Conservation (phyloP, 192 early-diverging fungal species). For the Dispira simplex region DNA sequence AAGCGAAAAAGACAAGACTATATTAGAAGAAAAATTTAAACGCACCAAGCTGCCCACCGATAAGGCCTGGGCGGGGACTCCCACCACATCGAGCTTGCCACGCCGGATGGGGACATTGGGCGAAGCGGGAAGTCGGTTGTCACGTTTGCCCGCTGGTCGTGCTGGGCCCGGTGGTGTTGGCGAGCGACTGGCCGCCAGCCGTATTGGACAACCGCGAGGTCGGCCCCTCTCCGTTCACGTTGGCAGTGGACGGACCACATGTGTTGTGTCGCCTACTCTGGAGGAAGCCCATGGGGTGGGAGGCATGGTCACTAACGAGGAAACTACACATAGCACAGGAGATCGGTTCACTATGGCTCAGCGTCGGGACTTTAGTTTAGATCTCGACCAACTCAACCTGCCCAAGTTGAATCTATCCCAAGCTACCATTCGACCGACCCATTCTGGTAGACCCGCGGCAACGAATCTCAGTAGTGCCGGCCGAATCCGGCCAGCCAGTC, state of each 20-base stretch:
- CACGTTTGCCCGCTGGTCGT: not conserved
- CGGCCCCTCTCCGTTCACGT: conserved; percentile 9
- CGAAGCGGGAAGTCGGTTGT: conserved; percentile 3
- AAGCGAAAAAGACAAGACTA: conserved; percentile 63
- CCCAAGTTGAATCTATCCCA: conserved; percentile 22
- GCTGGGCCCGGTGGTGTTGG: conserved; percentile 1
- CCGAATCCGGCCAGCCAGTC: conserved; percentile 7
- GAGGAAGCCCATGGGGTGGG: not conserved
- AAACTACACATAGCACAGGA: not conserved
- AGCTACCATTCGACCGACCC: conserved; percentile 18
- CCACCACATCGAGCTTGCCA: conserved; percentile 14
- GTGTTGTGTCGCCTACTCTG: not conserved
- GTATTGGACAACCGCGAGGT: conserved; percentile 17
- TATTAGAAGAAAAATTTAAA: conserved; percentile 69
- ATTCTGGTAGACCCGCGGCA: not conserved
- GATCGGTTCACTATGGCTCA: not conserved
- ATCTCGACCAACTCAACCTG: conserved; percentile 33
- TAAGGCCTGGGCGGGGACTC: conserved; percentile 11
- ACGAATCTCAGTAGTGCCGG: conserved; percentile 9
- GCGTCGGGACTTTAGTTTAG: conserved; percentile 24
- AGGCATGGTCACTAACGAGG: not conserved
- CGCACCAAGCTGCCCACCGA: conserved; percentile 21
- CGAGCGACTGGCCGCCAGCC: conserved; percentile 9
- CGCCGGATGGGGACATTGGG: conserved; percentile 11
- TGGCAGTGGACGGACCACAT: not conserved